Evolutionary conservation across 2,329 filamentous ascomycete genomes (phyloP), one percentile per base, ranked within the genome.

Genomic region (Hortaea sp.): DNA sequence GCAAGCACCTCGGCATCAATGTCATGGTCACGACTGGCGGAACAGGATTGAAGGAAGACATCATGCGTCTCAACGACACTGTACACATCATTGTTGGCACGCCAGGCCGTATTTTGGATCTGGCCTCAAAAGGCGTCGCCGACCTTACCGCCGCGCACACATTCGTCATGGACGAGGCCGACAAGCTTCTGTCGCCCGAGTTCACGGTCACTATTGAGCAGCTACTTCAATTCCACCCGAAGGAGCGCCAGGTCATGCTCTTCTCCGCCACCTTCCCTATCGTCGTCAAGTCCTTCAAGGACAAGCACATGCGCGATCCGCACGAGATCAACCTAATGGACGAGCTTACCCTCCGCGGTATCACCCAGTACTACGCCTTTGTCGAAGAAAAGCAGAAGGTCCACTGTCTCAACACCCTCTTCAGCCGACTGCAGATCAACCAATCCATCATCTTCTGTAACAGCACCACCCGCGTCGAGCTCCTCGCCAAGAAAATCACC

Each of bases 401-500:
- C 13, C 94, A 98, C 71, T 98, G 92, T 67, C 73, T 98, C 55
- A 98, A 98, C 73, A 98, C 92, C 0, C 82, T 98, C 53, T 98
- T 98, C 75, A 95, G 89, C 58, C 95, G 95, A 70, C 81, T 98
- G 11, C 90, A 98, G 69, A 98, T 98, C 72, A 98, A 98, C 71
- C 92, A 98, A 73, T 98, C 94, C 52, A 98, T 98, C 72, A 98
- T 98, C 66, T 98, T 98, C 74, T 98, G 92, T 73, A 98, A 98
- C 70, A 98, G 92, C 37, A 98, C 92, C 45, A 97, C 97, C 68
- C 87, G 92, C 55, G 92, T 98, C 50, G 92, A 98, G 69, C 77
- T 98, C 44, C 79, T 98, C 28, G 92, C 92, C 43, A 98, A 98
- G 77, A 98, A 98, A 70, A 98, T 98, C 62, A 98, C 94, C 41